Conservation (phyloP, 179 eudicot species). For the Vitellaria paradoxa region DNA sequence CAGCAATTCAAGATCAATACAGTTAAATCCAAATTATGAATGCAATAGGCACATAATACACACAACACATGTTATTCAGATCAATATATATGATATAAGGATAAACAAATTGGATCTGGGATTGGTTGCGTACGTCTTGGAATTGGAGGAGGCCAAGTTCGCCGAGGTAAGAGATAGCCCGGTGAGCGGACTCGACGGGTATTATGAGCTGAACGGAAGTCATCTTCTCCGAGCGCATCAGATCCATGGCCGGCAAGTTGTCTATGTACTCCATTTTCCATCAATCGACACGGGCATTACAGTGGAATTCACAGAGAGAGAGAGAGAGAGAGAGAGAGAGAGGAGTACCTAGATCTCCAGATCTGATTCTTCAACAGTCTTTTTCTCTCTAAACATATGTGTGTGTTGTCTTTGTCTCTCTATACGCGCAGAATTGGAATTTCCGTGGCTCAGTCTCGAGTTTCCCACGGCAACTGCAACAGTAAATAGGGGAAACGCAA, state of each 20-base stretch:
- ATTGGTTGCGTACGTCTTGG: conserved; percentile 52
- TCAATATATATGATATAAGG: no score
- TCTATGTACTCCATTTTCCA: conserved; percentile 72
- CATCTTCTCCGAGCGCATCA: conserved; percentile 97
- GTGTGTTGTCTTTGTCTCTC: neutral
- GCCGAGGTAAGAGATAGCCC: conserved; percentile 86
- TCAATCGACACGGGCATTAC: conserved; percentile 22
- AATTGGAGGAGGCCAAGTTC: conserved; percentile 91
- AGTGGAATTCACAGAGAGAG: neutral
- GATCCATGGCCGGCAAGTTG: conserved; percentile 80
- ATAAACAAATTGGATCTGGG: conserved; percentile 10
- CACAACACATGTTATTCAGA: no score
- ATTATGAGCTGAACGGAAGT: conserved; percentile 72
- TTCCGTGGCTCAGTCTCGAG: neutral
- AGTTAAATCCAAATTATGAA: neutral
- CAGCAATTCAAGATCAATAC: neutral
- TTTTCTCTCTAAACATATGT: conserved; percentile 1
- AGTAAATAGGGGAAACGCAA: neutral
- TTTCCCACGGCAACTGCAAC: conserved; percentile 7
- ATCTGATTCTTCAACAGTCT: conserved; percentile 9
- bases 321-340: neutral
- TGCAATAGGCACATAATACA: no score
- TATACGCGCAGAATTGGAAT: neutral
- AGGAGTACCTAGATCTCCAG: conserved; percentile 9
- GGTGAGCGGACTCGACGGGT: conserved; percentile 92